These are phyloP conservation scores for Leonotis leonurus DNA, from an alignment of 257 asterid genomes.

Conservation along the genomic window DNA sequence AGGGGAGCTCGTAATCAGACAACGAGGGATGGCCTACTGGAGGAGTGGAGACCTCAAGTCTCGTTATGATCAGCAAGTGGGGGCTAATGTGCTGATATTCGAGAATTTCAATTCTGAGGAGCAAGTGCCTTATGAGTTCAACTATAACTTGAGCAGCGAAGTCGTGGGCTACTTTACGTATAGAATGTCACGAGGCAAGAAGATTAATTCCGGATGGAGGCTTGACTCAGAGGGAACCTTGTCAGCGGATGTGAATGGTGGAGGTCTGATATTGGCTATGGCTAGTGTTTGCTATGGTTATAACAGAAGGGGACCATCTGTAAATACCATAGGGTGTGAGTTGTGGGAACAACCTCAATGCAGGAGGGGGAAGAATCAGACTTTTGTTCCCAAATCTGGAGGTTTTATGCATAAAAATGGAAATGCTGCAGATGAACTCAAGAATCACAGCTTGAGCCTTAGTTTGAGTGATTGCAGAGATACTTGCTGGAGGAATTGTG, in stretches of 20 bases:
- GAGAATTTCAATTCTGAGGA: not conserved
- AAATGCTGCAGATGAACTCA: too few species aligned
- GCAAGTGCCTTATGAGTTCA: not conserved
- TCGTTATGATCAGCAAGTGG: not conserved
- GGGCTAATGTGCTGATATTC: not conserved
- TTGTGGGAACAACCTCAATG: constrained; percentile 29
- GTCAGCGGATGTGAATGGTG: not conserved
- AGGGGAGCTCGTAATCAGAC: constrained; percentile 24
- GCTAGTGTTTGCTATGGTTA: not conserved
- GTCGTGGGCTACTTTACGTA: not conserved
- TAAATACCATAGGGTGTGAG: constrained; percentile 25
- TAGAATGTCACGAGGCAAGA: not conserved
- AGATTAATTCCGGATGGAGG: not conserved
- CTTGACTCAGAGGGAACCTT: not conserved
- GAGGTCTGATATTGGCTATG: not conserved
- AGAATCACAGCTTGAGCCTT: constrained; percentile 13
- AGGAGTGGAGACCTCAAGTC: constrained; percentile 19
- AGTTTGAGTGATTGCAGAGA: constrained; percentile 35
- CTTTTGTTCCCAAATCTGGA: constrained; percentile 10
- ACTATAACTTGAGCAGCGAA: not conserved
- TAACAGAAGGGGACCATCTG: too few species aligned
- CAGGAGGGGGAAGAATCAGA: constrained; percentile 7
- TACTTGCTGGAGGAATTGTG: constrained; percentile 29
- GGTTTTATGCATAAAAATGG: too few species aligned
- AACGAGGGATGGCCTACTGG: constrained; percentile 30